Evolutionary conservation across 2,329 filamentous ascomycete genomes (phyloP).

Genomic region (Tolypocladium endophyticum): DNA sequence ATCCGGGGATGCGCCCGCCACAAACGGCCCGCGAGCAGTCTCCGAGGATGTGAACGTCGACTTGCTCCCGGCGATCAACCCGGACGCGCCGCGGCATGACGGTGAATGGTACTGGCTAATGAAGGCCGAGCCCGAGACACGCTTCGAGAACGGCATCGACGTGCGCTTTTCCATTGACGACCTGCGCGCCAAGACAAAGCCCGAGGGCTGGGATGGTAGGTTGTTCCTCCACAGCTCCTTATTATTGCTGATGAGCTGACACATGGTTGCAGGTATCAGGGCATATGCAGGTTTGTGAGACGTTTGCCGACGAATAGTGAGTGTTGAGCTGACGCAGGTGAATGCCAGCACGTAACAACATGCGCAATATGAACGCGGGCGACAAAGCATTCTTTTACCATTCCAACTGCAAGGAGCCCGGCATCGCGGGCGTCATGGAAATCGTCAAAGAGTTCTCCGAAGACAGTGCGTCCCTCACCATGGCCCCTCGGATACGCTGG

Average conservation of each 20-base stretch:
- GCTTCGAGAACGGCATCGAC: slow-evolving; percentile 77
- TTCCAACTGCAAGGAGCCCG: slow-evolving; percentile 82
- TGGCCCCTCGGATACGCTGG: not conserved
- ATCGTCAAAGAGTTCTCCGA: slow-evolving; percentile 75
- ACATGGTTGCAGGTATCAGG: slow-evolving; percentile 28
- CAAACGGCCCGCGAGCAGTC: slow-evolving; percentile 1
- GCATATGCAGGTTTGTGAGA: slow-evolving; percentile 31
- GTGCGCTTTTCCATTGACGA: slow-evolving; percentile 95
- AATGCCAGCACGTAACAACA: slow-evolving; percentile 66
- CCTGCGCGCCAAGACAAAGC: slow-evolving; percentile 56
- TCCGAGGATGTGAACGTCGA: slow-evolving; percentile 20
- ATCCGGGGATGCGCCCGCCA: not conserved
- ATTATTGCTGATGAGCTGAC: not conserved
- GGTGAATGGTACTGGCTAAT: slow-evolving; percentile 61
- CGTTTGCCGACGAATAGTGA: not conserved
- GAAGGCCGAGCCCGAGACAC: slow-evolving; percentile 81
- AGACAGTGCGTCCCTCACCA: slow-evolving; percentile 48
- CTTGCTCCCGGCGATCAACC: slow-evolving; percentile 24
- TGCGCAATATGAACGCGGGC: slow-evolving; percentile 81
- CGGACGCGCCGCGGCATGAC: slow-evolving; percentile 26
- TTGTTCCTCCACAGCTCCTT: not conserved
- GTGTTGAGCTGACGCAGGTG: not conserved
- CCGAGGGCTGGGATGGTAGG: slow-evolving; percentile 87
- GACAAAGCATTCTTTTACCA: slow-evolving; percentile 97
- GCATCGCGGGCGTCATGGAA: slow-evolving; percentile 80